Percentiles rank a stretch among this genome's conserved stretches.
phyloP scores from a whole-genome alignment of 768 basidiomycete genomes.

The Exsudoporus frostii region DNA sequence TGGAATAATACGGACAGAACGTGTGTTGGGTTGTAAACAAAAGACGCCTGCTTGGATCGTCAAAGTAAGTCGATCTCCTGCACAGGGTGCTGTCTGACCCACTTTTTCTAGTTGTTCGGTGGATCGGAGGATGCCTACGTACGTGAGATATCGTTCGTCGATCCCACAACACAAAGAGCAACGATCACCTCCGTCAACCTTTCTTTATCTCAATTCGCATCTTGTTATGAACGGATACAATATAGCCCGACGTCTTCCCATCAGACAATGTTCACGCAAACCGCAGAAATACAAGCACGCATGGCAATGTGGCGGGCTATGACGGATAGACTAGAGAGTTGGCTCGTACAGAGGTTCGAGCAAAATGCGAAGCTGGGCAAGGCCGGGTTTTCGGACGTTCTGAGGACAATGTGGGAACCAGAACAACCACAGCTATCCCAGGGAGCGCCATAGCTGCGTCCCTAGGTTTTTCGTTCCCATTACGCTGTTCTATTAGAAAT shows the following conservation, averaged over 20 bases:
- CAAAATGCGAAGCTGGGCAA: conserved; percentile 91
- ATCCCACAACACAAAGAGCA: conserved; percentile 75
- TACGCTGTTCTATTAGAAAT: conserved; percentile 4
- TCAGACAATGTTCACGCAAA: conserved; percentile 77
- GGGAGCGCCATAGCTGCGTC: conserved; percentile 25
- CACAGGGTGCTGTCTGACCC: conserved; percentile 8
- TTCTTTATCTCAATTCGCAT: conserved; percentile 90
- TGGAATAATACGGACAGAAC: conserved; percentile 89
- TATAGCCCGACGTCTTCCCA: conserved; percentile 68
- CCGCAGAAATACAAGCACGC: conserved; percentile 88
- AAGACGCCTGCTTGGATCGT: conserved; percentile 90
- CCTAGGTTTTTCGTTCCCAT: conserved; percentile 2
- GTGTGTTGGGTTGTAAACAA: conserved; percentile 88
- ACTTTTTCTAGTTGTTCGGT: conserved; percentile 65
- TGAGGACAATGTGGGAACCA: conserved; percentile 75
- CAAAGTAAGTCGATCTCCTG: conserved; percentile 57
- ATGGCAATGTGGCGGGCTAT: conserved; percentile 78
- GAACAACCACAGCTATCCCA: conserved; percentile 47
- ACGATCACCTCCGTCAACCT: conserved; percentile 92
- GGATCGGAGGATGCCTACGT: conserved; percentile 94
- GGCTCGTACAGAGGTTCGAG: conserved; percentile 85
- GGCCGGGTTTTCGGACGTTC: conserved; percentile 84
- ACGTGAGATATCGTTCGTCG: conserved; percentile 90
- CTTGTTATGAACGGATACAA: conserved; percentile 85
- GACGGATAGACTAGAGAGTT: conserved; percentile 79